phyloP scores from a whole-genome alignment of 1,284 basidiomycete genomes.

The Trichosporon coremiiforme region DNA sequence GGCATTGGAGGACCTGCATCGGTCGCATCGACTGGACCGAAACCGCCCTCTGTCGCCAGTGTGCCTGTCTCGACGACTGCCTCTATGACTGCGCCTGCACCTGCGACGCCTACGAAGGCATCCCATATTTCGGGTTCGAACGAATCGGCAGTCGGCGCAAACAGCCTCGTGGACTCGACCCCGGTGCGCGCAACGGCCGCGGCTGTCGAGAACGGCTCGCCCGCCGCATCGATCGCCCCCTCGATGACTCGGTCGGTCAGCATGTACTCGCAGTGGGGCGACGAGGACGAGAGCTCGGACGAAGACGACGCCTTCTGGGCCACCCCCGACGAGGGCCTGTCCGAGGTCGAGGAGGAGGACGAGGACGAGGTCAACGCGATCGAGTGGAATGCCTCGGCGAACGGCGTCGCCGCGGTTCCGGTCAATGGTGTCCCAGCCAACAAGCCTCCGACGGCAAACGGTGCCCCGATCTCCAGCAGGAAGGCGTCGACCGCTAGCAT shows the following conservation, averaged over 20 bases:
- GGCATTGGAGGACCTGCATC: not conserved
- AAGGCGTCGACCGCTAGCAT: constrained; percentile 5
- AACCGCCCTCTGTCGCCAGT: not conserved
- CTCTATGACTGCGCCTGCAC: not conserved
- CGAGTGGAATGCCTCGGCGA: not conserved
- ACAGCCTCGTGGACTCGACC: not conserved
- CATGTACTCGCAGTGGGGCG: constrained; percentile 54
- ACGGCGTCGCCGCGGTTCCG: not conserved
- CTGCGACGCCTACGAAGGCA: not conserved
- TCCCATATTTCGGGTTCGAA: not conserved
- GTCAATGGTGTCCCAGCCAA: not conserved
- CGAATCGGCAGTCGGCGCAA: not conserved
- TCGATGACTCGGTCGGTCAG: constrained; percentile 10
- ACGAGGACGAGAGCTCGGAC: constrained; percentile 40
- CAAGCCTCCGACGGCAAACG: not conserved
- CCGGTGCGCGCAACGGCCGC: not conserved
- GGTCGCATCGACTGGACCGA: not conserved
- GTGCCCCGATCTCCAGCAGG: not conserved
- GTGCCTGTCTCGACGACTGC: not conserved
- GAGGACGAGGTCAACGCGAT: constrained; percentile 36
- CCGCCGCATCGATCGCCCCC: not conserved
- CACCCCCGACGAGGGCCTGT: constrained; percentile 54
- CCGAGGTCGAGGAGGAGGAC: constrained; percentile 55
- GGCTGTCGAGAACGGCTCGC: not conserved
- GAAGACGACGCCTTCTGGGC: constrained; percentile 49